Conservation (phyloP, 2,329 filamentous ascomycete species). For the Thermochaetoides dissita region DNA sequence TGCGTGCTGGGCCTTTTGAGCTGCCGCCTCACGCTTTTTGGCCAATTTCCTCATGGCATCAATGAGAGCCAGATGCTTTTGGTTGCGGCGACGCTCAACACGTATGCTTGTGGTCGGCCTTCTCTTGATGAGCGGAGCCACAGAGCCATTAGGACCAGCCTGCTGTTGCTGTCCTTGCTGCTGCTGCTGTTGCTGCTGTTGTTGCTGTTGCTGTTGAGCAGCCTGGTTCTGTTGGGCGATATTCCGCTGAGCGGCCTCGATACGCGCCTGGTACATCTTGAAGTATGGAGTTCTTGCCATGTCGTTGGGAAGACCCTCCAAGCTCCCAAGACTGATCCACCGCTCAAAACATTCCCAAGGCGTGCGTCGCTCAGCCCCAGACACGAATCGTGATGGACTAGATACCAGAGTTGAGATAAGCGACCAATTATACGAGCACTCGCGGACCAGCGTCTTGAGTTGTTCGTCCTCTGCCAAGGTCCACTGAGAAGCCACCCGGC, state of each 20-base stretch:
- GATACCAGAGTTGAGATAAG: conserved; percentile 73
- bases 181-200: conserved; percentile 12
- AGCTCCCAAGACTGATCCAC: conserved; percentile 79
- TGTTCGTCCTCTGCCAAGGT: conserved; percentile 82
- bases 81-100: conserved; percentile 75
- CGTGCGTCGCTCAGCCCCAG: conserved; percentile 76
- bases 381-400: conserved; percentile 62
- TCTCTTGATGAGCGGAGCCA: conserved; percentile 41
- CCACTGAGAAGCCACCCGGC: conserved; percentile 79
- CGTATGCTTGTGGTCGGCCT: conserved; percentile 66
- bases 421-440: conserved; percentile 97
- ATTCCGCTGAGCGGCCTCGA: conserved; percentile 43
- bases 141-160: conserved; percentile 24
- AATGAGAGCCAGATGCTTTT: conserved; percentile 75
- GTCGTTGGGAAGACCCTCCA: conserved; percentile 81
- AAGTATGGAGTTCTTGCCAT: conserved; percentile 96
- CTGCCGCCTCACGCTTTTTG: conserved; percentile 76
- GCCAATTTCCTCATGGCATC: conserved; percentile 92
- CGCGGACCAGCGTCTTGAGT: conserved; percentile 67
- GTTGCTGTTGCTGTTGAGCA: conserved; percentile 19
- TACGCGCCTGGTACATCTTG: conserved; percentile 51
- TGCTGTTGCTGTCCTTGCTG: conserved; percentile 33
- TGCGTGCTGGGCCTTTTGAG: conserved; percentile 78
- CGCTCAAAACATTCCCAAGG: conserved; percentile 98
- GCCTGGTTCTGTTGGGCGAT: conserved; percentile 41